These are phyloP conservation scores for Ailanthus altissimus DNA, from an alignment of 345 rosid species.

Conservation along the genomic window DNA sequence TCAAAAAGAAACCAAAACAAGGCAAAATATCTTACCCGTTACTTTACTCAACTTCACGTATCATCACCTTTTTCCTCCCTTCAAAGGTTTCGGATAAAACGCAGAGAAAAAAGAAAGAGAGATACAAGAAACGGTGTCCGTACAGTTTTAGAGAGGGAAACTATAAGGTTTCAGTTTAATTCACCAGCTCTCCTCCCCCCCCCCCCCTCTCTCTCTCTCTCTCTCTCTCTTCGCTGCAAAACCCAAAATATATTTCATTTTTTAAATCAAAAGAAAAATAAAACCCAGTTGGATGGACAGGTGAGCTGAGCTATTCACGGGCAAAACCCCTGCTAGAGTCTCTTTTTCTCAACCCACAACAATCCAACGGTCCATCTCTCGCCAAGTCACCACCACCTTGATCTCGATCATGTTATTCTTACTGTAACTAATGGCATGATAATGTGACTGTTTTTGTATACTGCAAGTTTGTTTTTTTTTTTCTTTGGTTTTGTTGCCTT, in stretches of 20 bases:
- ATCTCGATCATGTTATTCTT: conserved; percentile 18
- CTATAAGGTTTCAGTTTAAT: neutral
- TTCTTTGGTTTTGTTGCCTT: neutral
- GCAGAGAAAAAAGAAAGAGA: neutral
- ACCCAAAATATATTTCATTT: neutral
- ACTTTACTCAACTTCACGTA: neutral
- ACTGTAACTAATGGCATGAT: conserved; percentile 11
- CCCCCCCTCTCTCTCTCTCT: no score
- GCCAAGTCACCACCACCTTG: conserved; percentile 31
- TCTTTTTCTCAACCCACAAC: conserved; percentile 37
- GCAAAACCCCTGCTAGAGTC: conserved; percentile 32
- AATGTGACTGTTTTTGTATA: conserved; percentile 23
- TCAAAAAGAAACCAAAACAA: neutral
- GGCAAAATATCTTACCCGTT: conserved; percentile 7
- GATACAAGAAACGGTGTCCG: neutral
- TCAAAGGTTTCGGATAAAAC: conserved; percentile 8
- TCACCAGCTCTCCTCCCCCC: conserved; percentile 11
- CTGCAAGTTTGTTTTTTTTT: conserved; percentile 17
- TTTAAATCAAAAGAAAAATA: conserved; percentile 3
- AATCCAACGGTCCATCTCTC: conserved; percentile 20
- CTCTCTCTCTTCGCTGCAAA: neutral
- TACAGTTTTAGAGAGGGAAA: conserved; percentile 4
- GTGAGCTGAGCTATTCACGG: conserved; percentile 56
- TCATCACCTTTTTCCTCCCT: neutral
- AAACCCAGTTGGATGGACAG: conserved; percentile 28